Conservation (phyloP, 495 filamentous ascomycete genomes). For the Penicillium odoratum region DNA sequence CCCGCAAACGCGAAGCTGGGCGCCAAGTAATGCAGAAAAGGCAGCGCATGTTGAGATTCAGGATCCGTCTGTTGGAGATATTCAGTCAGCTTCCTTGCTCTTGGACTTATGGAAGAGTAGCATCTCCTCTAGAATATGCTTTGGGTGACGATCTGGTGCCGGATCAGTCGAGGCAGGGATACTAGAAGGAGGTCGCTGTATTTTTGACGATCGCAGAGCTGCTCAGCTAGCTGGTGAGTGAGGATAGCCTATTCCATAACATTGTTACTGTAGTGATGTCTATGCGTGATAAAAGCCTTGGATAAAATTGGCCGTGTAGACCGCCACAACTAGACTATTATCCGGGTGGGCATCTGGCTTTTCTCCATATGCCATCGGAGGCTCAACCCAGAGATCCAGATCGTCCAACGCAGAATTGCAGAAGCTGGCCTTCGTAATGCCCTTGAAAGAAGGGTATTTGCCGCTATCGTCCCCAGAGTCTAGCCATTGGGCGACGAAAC, state of each 20-base stretch:
- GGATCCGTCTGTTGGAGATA: slow-evolving; percentile 23
- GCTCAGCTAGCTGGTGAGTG: slow-evolving; percentile 42
- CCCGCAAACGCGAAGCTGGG: slow-evolving; percentile 32
- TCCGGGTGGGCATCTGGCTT: slow-evolving; percentile 39
- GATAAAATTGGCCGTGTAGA: slow-evolving; percentile 45
- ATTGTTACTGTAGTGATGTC: slow-evolving; percentile 47
- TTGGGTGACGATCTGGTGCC: slow-evolving; percentile 29
- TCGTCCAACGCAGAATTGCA: slow-evolving; percentile 24
- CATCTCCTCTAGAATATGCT: slow-evolving; percentile 22
- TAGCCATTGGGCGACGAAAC: slow-evolving; percentile 42
- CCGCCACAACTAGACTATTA: slow-evolving; percentile 32
- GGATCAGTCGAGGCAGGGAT: slow-evolving; percentile 35
- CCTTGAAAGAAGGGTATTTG: slow-evolving; percentile 22
- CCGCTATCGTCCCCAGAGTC: slow-evolving; percentile 31
- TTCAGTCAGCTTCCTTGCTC: slow-evolving; percentile 44
- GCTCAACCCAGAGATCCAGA: slow-evolving; percentile 28
- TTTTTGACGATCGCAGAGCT: slow-evolving; percentile 34
- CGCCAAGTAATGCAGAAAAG: slow-evolving; percentile 42
- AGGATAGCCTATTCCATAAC: slow-evolving; percentile 43
- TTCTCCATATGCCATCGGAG: slow-evolving; percentile 41
- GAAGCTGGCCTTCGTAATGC: slow-evolving; percentile 18
- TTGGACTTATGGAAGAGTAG: slow-evolving; percentile 44
- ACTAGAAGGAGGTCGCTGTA: slow-evolving; percentile 35
- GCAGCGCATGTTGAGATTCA: slow-evolving; percentile 49
- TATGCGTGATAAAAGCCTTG: slow-evolving; percentile 45